Evolutionary conservation across 2,329 filamentous ascomycete genomes (phyloP), one percentile per base, ranked within the genome.

Genomic region (Simplicillium sp.): DNA sequence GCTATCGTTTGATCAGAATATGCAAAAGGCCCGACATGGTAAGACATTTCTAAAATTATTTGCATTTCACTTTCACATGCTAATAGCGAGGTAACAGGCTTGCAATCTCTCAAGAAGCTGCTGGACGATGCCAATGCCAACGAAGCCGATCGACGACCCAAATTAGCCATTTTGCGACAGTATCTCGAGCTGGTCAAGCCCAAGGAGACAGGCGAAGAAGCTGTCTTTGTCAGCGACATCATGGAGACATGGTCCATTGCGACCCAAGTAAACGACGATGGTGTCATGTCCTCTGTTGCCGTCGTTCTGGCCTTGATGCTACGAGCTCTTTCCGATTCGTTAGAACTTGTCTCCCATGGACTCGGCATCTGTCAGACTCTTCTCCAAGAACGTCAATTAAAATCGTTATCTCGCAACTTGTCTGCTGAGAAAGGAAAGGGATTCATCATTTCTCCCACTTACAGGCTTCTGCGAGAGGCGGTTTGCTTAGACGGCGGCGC

Each of bases 181-280:
- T 92, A 83, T 55, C 74, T 92, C 37, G 68, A 78, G 36, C 62
- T 67, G 7, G 64, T 71, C 41, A 71, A 68, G 49, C 71, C 75
- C 2, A 59, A 61, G 49, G 61, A 67, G 39, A 55, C 58, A 40
- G 55, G 58, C 36, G 60, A 67, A 41, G 64, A 68, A 42, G 70
- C 75, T 7, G 68, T 81, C 17, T 87, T 82, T 50, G 74, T 97
- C 25, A 66, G 74, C 2, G 87, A 95, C 52, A 66, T 97, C 32
- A 84, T 94, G 63, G 84, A 94, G 52, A 87, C 81, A 44, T 97
- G 90, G 90, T 80, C 79, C 37, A 88, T 85, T 64, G 88, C 85
- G 4, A 79, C 80, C 25, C 81, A 86, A 57, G 78, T 79, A 48
- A 87, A 86, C 55, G 84, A 89, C 50, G 88, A 95, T 44, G 76